phyloP scores from a whole-genome alignment of 73 alveolate genomes.

The Durusdinium trenchii region DNA sequence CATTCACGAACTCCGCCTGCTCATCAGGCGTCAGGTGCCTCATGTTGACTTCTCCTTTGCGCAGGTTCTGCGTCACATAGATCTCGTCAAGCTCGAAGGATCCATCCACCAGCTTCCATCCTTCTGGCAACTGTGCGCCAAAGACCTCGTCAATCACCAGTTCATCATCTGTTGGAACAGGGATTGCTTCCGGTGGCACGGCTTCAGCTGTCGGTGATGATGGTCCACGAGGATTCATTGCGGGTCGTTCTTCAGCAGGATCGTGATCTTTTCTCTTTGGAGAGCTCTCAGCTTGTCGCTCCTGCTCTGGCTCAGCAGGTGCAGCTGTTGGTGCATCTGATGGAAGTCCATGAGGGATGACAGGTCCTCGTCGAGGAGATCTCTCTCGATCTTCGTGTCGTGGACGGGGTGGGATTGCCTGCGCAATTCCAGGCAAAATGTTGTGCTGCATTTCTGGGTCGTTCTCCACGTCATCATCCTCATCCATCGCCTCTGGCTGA shows the following conservation, averaged over 20 bases:
- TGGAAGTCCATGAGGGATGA: no score
- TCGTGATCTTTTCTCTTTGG: background rate
- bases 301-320: background rate
- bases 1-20: background rate
- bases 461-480: background rate
- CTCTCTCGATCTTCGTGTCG: background rate
- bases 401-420: background rate
- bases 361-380: background rate
- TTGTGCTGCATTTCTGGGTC: no score
- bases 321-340: background rate
- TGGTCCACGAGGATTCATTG: background rate
- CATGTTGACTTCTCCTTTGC: background rate
- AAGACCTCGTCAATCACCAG: background rate
- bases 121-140: background rate
- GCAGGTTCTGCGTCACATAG: background rate
- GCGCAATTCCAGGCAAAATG: no score
- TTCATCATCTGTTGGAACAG: slow-evolving; percentile 2
- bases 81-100: background rate
- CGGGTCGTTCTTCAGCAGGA: background rate
- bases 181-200: background rate
- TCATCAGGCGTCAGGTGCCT: background rate
- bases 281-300: background rate
- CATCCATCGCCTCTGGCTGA: background rate
- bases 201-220: background rate
- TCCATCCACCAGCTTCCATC: slow-evolving; percentile 3